These are phyloP conservation scores for Penicillium nucicola DNA, from an alignment of 495 filamentous ascomycete species.

Conservation along the genomic window DNA sequence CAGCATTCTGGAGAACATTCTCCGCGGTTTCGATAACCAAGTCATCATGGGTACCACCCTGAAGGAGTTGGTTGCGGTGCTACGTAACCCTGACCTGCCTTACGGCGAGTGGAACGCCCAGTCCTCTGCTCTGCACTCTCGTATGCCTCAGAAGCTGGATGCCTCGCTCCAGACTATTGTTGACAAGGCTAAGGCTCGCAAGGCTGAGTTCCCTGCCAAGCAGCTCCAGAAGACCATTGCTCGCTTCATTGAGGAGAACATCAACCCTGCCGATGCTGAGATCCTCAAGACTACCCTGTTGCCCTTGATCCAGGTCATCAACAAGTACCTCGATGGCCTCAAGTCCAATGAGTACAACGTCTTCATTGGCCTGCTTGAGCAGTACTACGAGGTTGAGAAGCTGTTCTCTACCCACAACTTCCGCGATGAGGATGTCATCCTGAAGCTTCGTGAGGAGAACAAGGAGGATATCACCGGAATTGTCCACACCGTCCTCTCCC, in stretches of 20 bases:
- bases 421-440: slow-evolving; percentile 91
- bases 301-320: slow-evolving; percentile 79
- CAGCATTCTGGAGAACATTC: slow-evolving; percentile 80
- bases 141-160: slow-evolving; percentile 94
- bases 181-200: slow-evolving; percentile 71
- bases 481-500: slow-evolving; percentile 85
- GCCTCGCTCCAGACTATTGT: slow-evolving; percentile 75
- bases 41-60: slow-evolving; percentile 88
- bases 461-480: slow-evolving; percentile 84
- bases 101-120: slow-evolving; percentile 97
- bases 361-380: slow-evolving; percentile 71
- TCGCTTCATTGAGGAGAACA: slow-evolving; percentile 87
- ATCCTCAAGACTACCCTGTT: slow-evolving; percentile 68
- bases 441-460: slow-evolving; percentile 92
- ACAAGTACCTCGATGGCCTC: slow-evolving; percentile 79
- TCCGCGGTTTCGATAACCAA: slow-evolving; percentile 94
- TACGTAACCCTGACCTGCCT: slow-evolving; percentile 84
- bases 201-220: slow-evolving; percentile 89
- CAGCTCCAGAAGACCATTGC: slow-evolving; percentile 76
- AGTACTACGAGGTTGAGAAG: slow-evolving; percentile 79
- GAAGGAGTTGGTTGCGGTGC: slow-evolving; percentile 84
- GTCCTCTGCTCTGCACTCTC: slow-evolving; percentile 88
- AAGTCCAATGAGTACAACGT: slow-evolving; percentile 87
- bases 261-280: slow-evolving; percentile 63
- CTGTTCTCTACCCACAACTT: slow-evolving; percentile 80